Evolutionary conservation across 2,329 filamentous ascomycete species (phyloP), one percentile per base, ranked within the genome.

Genomic region (Alternaria arbusti): DNA sequence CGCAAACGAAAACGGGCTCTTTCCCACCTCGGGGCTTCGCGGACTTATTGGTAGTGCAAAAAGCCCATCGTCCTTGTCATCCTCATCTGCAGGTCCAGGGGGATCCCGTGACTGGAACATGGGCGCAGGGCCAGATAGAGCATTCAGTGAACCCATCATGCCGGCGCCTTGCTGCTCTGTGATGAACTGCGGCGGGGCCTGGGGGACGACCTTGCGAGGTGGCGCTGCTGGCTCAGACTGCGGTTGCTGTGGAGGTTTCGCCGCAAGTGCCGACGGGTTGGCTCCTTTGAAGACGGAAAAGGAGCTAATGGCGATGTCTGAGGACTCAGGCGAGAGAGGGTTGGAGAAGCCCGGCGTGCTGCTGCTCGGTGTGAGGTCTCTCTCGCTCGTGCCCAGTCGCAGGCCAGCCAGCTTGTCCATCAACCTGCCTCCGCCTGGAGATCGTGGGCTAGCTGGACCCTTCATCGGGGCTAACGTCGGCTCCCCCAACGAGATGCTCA

Each of bases 21-120:
- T 92, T 57, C 89, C 89, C 84, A 96, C 93, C 70, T 96, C 93
- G 0, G 94, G 94, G 72, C 92, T 94, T 54, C 94, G 86, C 1
- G 94, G 94, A 73, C 92, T 95, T 82, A 97, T 88, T 2, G 93
- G 93, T 56, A 97, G 86, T 0, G 93, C 94, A 75, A 97, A 97
- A 3, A 97, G 84, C 44, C 92, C 94, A 62, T 97, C 93, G 69
- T 93, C 91, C 1, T 86, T 87, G 44, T 90, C 88, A 6, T 84
- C 81, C 10, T 81, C 78, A 5, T 73, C 71, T 20, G 52, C 62
- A 69, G 63, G 80, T 78, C 67, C 68, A 74, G 54, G 74, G 67
- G 17, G 77, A 4, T 69, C 73, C 46, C 78, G 71, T 10, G 71
- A 70, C 66, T 79, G 63, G 50, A 78, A 79, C 5, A 68, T 40